Evolutionary conservation across 169 alveolate genomes (phyloP).

Genomic region (Plasmodium fragile): DNA sequence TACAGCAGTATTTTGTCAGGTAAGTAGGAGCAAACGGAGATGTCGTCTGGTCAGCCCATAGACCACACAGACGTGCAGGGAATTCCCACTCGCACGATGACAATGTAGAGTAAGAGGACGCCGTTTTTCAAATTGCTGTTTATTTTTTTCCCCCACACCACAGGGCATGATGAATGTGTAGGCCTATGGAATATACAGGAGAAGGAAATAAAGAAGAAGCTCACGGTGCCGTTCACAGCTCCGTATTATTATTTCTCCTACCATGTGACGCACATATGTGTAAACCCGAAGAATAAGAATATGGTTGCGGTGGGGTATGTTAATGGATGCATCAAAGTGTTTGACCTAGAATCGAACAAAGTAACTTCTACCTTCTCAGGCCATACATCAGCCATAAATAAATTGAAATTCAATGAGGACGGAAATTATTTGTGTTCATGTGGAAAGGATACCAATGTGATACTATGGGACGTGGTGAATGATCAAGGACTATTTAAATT

Average conservation of each 20-base stretch:
- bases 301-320: conserved; percentile 87
- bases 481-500: conserved; percentile 87
- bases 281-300: conserved; percentile 75
- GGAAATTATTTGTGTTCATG: conserved; percentile 87
- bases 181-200: conserved; percentile 55
- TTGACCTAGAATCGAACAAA: conserved; percentile 78
- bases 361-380: conserved; percentile 82
- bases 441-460: conserved; percentile 88
- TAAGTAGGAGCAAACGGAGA: conserved; percentile 21
- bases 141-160: neutral
- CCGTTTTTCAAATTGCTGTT: conserved; percentile 52
- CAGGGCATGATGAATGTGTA: conserved; percentile 79
- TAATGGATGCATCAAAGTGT: conserved; percentile 88
- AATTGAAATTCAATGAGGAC: conserved; percentile 75
- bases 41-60: neutral
- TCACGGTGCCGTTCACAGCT: conserved; percentile 78
- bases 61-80: neutral
- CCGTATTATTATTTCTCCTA: conserved; percentile 79
- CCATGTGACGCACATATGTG: conserved; percentile 80
- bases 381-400: conserved; percentile 82
- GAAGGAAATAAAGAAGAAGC: conserved; percentile 60
- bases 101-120: neutral
- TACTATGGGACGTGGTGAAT: conserved; percentile 90
- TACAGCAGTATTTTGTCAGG: conserved; percentile 69
- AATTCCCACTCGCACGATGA: neutral